Evolutionary conservation across 176 grass and related monocot genomes (phyloP).

Genomic region (Calamus simplicifolius): DNA sequence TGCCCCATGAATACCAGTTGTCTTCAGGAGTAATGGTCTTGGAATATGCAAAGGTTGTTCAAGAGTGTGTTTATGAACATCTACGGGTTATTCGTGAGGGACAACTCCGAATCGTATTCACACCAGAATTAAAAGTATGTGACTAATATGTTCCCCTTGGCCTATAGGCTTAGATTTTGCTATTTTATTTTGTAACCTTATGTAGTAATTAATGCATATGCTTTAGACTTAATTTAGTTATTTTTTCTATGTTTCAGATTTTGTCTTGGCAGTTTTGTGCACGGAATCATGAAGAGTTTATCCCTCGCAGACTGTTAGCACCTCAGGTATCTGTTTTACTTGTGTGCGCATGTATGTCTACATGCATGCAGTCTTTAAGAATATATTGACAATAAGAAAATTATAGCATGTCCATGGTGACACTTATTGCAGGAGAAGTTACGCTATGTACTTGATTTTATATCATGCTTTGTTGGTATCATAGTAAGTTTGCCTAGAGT

Average conservation of each 20-base stretch:
- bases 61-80: constrained; percentile 92
- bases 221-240: constrained; percentile 6
- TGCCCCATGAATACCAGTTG: constrained; percentile 71
- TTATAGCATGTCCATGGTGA: too few species aligned
- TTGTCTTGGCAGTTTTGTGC: constrained; percentile 97
- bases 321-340: constrained; percentile 52
- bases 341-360: background rate
- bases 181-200: too few species aligned
- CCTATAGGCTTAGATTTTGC: too few species aligned
- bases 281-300: constrained; percentile 72
- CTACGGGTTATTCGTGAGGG: constrained; percentile 81
- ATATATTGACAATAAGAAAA: too few species aligned
- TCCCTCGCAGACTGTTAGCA: constrained; percentile 68
- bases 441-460: too few species aligned
- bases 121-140: constrained; percentile 81
- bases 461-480: too few species aligned
- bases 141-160: too few species aligned
- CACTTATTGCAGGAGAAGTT: too few species aligned
- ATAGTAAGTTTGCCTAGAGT: too few species aligned
- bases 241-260: constrained; percentile 43
- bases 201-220: too few species aligned
- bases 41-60: constrained; percentile 85
- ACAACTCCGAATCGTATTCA: constrained; percentile 84
- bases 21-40: constrained; percentile 68
- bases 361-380: background rate